Base-by-base conservation (phyloP, 805 yeast genomes). In the Wickerhamomyces tratensis region DNA sequence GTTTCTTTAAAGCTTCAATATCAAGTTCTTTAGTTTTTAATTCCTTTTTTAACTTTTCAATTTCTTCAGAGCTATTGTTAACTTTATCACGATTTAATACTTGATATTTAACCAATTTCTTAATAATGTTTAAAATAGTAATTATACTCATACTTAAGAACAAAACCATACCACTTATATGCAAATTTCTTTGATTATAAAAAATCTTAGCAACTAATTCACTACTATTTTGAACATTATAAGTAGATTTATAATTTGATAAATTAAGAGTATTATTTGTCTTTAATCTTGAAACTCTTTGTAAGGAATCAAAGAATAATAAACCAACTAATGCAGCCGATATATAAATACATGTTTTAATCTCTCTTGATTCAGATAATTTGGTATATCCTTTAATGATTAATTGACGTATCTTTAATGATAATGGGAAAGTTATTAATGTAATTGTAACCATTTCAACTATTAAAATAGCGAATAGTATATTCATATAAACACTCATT, bases 121-220 rank as follows among this genome's bases (percentile, higher is more conserved):
- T 66, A 39, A 78, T 66, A 41, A 79, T 68, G 35, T 71, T 68
- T 48, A 72, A 62, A 39, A 77, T 75, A 0, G 81, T 76, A 34
- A 67, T 69, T 43, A 77, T 77, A 9, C 80, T 75, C 39, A 78
- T 48, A 44, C 63, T 66, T 51, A 76, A 68, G 57, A 74, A 79
- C 45, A 79, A 58, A 5, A 77, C 79, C 8, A 80, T 81, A 8
- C 85, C 86, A 13, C 78, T 70, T 42, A 79, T 67, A 55, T 79
- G 79, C 36, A 76, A 64, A 49, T 79, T 79, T 54, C 86, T 67
- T 57, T 79, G 85, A 35, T 79, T 69, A 50, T 77, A 79, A 44
- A 80, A 78, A 46, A 78, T 74, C 39, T 75, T 64, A 6, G 82
- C 84, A 48, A 76, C 59, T 46, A 68, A 72, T 25, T 79, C 82